These are phyloP conservation scores for Truncatella angustata DNA, from an alignment of 2,329 filamentous ascomycete species.

Conservation along the genomic window DNA sequence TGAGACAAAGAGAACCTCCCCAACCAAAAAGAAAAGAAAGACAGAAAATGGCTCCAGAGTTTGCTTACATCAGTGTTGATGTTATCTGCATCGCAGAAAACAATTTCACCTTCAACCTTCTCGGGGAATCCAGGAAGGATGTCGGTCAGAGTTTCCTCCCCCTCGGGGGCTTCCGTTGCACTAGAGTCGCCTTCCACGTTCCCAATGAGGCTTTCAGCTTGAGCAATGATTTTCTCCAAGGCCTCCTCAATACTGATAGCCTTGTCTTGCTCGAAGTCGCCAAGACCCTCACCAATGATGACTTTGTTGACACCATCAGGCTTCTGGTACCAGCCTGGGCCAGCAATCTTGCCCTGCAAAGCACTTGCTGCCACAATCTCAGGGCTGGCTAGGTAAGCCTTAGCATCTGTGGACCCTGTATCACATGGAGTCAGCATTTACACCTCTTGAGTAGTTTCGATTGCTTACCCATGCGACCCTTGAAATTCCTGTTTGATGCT, in stretches of 20 bases:
- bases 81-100: slow-evolving; percentile 75
- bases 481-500: slow-evolving; percentile 86
- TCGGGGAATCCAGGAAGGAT: slow-evolving; percentile 86
- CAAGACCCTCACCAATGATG: slow-evolving; percentile 69
- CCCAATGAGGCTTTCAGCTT: slow-evolving; percentile 64
- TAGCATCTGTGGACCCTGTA: slow-evolving; percentile 73
- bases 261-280: slow-evolving; percentile 37
- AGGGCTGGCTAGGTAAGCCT: slow-evolving; percentile 84
- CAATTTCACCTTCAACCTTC: slow-evolving; percentile 78
- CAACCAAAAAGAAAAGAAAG: slow-evolving; percentile 70
- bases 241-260: slow-evolving; percentile 67
- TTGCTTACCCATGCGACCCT: slow-evolving; percentile 93
- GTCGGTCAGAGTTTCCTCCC: slow-evolving; percentile 53
- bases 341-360: slow-evolving; percentile 68
- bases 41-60: slow-evolving; percentile 74
- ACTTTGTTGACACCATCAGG: slow-evolving; percentile 68
- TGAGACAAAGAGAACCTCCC: neutral
- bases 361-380: slow-evolving; percentile 92
- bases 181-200: slow-evolving; percentile 45
- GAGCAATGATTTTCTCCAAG: slow-evolving; percentile 67
- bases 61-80: slow-evolving; percentile 89
- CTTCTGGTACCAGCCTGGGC: slow-evolving; percentile 75
- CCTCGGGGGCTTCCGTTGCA: slow-evolving; percentile 17
- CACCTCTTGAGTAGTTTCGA: no score
- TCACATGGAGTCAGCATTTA: no score